These are phyloP conservation scores for Aureobasidium sp. DNA, from an alignment of 2,329 filamentous ascomycete genomes.

Conservation along the genomic window DNA sequence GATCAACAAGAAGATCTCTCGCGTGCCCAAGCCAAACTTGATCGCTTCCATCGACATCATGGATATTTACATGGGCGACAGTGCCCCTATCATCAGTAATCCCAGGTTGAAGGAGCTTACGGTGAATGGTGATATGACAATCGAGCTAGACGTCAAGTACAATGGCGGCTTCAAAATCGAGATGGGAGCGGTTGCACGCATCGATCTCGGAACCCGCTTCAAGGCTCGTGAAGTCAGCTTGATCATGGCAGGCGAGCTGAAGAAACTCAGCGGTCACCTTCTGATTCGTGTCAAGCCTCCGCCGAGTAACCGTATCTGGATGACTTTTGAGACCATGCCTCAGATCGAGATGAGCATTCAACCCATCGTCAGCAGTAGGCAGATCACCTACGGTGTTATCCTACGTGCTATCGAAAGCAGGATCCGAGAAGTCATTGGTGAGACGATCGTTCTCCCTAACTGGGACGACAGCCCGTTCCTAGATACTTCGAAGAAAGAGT, in stretches of 20 bases:
- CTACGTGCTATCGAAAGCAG: slow-evolving; percentile 87
- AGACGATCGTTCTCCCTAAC: slow-evolving; percentile 83
- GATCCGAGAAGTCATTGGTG: slow-evolving; percentile 87
- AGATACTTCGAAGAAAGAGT: slow-evolving; percentile 65
- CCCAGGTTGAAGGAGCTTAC: slow-evolving; percentile 80
- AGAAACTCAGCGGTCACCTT: slow-evolving; percentile 75
- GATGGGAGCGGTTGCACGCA: slow-evolving; percentile 82
- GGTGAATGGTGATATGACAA: slow-evolving; percentile 79
- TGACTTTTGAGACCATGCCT: slow-evolving; percentile 87
- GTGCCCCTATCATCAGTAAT: slow-evolving; percentile 82
- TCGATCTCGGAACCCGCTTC: slow-evolving; percentile 81
- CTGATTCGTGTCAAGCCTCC: slow-evolving; percentile 86
- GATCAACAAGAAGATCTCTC: slow-evolving; percentile 90
- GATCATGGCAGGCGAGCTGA: slow-evolving; percentile 75
- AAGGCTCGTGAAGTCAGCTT: slow-evolving; percentile 86
- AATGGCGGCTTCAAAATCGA: slow-evolving; percentile 82
- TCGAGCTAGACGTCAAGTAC: slow-evolving; percentile 83
- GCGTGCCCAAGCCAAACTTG: slow-evolving; percentile 85
- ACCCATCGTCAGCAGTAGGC: slow-evolving; percentile 86
- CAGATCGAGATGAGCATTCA: slow-evolving; percentile 92
- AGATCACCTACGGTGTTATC: slow-evolving; percentile 91
- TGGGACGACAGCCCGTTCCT: slow-evolving; percentile 96
- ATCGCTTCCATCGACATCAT: slow-evolving; percentile 76
- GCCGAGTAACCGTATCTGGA: slow-evolving; percentile 92
- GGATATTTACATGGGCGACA: slow-evolving; percentile 75